Conservation (phyloP, 2,329 filamentous ascomycete species). For the Epichloe coenophiala region DNA sequence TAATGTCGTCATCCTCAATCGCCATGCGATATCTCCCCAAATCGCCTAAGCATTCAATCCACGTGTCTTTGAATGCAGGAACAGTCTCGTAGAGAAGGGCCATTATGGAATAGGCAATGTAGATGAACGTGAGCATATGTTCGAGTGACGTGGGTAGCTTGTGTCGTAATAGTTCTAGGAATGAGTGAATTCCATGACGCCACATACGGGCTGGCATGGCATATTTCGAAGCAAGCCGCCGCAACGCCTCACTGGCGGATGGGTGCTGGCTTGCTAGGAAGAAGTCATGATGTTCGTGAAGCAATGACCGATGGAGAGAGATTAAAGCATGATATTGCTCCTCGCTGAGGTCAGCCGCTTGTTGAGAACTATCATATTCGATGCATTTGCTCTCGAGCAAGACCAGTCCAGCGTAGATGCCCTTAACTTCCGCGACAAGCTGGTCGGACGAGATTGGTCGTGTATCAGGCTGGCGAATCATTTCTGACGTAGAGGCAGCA, state of each 20-base stretch:
- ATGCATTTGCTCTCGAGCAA: conserved; percentile 85
- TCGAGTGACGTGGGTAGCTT: conserved; percentile 65
- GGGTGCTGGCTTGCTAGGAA: conserved; percentile 83
- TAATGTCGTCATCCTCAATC: conserved; percentile 68
- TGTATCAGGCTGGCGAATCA: conserved; percentile 40
- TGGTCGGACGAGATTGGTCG: conserved; percentile 64
- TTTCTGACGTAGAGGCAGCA: not conserved
- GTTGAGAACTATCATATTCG: conserved; percentile 56
- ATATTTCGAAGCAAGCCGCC: conserved; percentile 63
- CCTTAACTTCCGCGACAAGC: conserved; percentile 67
- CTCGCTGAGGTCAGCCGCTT: conserved; percentile 32
- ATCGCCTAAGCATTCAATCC: conserved; percentile 89
- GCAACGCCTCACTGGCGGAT: conserved; percentile 53
- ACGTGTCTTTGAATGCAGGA: conserved; percentile 69
- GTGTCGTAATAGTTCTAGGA: conserved; percentile 63
- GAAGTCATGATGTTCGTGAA: conserved; percentile 77
- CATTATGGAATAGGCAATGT: conserved; percentile 82
- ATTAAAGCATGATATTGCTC: conserved; percentile 81
- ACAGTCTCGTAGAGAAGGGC: conserved; percentile 77
- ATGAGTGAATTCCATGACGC: conserved; percentile 80
- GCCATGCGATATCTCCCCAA: conserved; percentile 77
- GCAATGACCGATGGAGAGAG: conserved; percentile 62
- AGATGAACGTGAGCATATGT: conserved; percentile 85
- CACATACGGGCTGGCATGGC: conserved; percentile 91
- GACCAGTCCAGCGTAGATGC: conserved; percentile 69